Percentiles rank a stretch among this genome's conserved stretches.
Conservation (phyloP, 805 yeast species). For the Lachancea mirantina region DNA sequence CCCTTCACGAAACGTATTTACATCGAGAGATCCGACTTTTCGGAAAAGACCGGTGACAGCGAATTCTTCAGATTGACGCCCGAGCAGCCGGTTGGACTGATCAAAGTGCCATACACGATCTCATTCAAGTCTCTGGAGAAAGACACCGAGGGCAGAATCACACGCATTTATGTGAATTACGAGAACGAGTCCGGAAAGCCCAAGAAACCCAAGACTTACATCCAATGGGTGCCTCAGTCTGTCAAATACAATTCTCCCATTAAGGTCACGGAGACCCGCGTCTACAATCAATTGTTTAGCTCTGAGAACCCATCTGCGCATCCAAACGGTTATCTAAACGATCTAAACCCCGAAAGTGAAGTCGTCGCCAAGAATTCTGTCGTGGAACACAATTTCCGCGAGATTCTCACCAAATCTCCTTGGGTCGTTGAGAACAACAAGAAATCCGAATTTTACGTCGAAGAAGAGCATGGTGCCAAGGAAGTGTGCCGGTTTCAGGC, state of each 20-base stretch:
- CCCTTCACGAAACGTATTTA: constrained; percentile 71
- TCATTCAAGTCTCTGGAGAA: constrained; percentile 61
- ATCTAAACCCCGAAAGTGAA: constrained; percentile 76
- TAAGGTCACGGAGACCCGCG: constrained; percentile 65
- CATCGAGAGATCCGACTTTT: constrained; percentile 85
- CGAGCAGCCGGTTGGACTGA: constrained; percentile 87
- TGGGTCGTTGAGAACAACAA: constrained; percentile 56
- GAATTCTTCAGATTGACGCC: constrained; percentile 94
- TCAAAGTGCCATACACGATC: constrained; percentile 82
- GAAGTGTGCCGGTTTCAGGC: constrained; percentile 98
- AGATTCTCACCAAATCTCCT: constrained; percentile 65
- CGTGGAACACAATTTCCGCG: constrained; percentile 70
- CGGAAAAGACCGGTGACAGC: constrained; percentile 46
- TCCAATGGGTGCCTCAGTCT: constrained; percentile 90
- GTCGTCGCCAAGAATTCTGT: constrained; percentile 56
- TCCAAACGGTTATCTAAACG: constrained; percentile 83
- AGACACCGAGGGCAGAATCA: constrained; percentile 50
- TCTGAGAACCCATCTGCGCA: constrained; percentile 85
- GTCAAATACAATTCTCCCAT: constrained; percentile 56
- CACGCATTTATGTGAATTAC: constrained; percentile 70
- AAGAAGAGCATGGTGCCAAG: constrained; percentile 53
- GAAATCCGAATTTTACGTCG: constrained; percentile 57
- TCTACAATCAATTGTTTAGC: constrained; percentile 80
- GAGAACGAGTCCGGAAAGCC: constrained; percentile 50
- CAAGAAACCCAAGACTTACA: constrained; percentile 87